Base-by-base conservation (phyloP, 2,329 filamentous ascomycete species). In the Lachnellula occidentalis region DNA sequence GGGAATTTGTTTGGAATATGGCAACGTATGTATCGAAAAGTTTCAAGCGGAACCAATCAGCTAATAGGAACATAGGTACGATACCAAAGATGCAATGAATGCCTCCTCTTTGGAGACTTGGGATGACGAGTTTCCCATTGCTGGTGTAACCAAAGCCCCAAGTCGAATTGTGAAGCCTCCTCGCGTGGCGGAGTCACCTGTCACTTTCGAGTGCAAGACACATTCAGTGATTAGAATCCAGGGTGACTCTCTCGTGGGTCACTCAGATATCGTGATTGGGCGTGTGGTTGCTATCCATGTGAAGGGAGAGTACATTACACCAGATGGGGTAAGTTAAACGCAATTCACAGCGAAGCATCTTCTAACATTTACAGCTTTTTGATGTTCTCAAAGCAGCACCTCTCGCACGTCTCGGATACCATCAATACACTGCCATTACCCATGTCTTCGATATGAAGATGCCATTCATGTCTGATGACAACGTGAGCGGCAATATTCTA, bases 1-100 rank as follows among this genome's bases (percentile, higher is more conserved):
- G 51, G 3, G 53, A 60, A 34, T 60, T 60, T 21, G 53, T 58
- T 24, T 60, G 58, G 54, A 60, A 60, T 27, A 57, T 60, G 58
- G 53, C 58, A 27, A 58, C 53, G 56, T 60, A 34, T 39, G 55
- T 21, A n/a, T 24, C 11, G 6, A 11, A 34, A 39, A 17, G n/a
- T 2, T 21, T 42, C 4, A 15, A 22, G 5, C n/a, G 41, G 41
- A 24, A 11, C 8, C 27, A 14, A 41, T 4, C 15, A 45, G 24
- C 11, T 46, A 34, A 45, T 24, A 2, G 4, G 7, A 36, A 2
- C 12, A 12, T 42, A 56, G 54, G 14, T 48, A 56, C 17, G 50
- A 56, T 11, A n/a, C 34, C 2, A 48, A 27, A 36, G 54, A 52
- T 9, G 4, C 27, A 3, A 48, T 46, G 5, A 54, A 57, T 39